These are phyloP conservation scores for Chamaecyparis obtusa DNA, from an alignment of 75 land plant species.

Conservation along the genomic window DNA sequence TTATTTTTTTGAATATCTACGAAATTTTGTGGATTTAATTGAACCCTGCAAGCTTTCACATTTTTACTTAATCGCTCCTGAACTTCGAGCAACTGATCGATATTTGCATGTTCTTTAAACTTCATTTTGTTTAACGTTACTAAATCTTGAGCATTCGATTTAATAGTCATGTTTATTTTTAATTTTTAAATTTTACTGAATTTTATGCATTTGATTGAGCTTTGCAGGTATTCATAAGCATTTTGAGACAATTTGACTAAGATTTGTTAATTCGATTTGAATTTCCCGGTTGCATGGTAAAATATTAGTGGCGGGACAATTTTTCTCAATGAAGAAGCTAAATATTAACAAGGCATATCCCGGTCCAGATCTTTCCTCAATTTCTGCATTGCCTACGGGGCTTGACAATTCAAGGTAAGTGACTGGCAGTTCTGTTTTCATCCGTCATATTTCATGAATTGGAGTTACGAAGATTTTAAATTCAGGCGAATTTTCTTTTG, in stretches of 20 bases:
- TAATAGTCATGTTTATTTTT: not conserved
- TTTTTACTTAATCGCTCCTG: not conserved
- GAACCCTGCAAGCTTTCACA: not conserved
- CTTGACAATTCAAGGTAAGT: not conserved
- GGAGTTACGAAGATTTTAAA: not conserved
- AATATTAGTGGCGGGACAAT: not conserved
- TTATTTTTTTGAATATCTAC: too few relatives aligned
- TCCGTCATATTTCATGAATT: not conserved
- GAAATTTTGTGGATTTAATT: not conserved
- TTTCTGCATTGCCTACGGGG: not conserved
- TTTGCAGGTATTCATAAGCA: not conserved
- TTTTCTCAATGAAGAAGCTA: conserved; percentile 7
- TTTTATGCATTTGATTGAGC: not conserved
- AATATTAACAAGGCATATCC: conserved; percentile 1
- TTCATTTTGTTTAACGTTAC: too few relatives aligned
- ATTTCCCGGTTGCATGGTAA: not conserved
- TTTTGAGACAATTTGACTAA: not conserved
- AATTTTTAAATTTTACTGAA: not conserved
- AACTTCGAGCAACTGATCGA: not conserved
- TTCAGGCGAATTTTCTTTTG: not conserved
- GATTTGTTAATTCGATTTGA: not conserved
- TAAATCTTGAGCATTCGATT: too few relatives aligned
- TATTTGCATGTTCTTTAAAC: too few relatives aligned
- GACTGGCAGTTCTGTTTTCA: not conserved
- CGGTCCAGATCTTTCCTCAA: not conserved